Conservation (phyloP, 2,329 filamentous ascomycete genomes). For the Xylaria sp. region DNA sequence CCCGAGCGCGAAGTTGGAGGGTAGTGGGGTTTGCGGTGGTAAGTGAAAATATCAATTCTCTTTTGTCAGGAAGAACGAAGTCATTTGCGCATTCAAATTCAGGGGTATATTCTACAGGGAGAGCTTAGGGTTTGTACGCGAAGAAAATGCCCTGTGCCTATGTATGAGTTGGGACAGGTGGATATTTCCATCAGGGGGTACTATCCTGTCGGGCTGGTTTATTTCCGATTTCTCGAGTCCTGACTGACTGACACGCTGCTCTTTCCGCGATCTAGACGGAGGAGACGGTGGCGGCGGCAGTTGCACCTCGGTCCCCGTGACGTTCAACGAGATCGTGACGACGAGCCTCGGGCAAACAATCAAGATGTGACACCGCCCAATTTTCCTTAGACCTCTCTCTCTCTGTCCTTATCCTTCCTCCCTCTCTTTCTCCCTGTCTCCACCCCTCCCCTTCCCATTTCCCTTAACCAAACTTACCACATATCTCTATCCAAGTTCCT, state of each 20-base stretch:
- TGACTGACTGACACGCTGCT: background rate
- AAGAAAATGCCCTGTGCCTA: background rate
- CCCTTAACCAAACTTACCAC: background rate
- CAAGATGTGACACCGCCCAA: conserved; percentile 51
- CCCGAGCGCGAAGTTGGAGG: conserved; percentile 25
- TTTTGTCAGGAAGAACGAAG: background rate
- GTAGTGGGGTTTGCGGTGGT: conserved; percentile 27
- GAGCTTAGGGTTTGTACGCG: background rate
- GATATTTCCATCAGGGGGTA: background rate
- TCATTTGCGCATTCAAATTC: background rate
- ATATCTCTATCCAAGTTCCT: background rate
- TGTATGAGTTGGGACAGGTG: background rate
- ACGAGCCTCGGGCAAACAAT: conserved; percentile 54
- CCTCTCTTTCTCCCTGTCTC: background rate
- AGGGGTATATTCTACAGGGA: background rate
- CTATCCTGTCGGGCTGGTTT: background rate
- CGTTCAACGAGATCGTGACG: conserved; percentile 53
- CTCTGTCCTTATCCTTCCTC: background rate
- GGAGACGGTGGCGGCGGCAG: background rate
- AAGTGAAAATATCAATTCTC: background rate
- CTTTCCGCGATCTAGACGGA: background rate
- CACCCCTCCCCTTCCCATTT: background rate
- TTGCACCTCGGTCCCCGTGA: conserved; percentile 46
- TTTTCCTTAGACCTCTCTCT: conserved; percentile 35
- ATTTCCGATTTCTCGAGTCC: background rate